Evolutionary conservation across 768 basidiomycete species (phyloP), one percentile per base, ranked within the genome.

Genomic region (Russula vinacea): DNA sequence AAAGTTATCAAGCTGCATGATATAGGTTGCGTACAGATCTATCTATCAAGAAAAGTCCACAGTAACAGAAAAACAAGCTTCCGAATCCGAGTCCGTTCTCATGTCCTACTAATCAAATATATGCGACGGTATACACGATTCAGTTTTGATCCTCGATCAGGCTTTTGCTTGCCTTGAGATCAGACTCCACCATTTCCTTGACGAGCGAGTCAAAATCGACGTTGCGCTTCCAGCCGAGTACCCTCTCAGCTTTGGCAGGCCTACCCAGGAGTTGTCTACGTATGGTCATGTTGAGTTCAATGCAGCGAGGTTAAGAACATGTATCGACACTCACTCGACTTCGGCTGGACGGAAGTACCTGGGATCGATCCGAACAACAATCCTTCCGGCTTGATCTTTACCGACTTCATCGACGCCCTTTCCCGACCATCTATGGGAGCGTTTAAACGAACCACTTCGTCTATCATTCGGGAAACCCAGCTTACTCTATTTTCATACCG

Each of bases 271-370:
- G 82, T 60, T 95, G 83, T 5, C 92, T 94, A 52, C 9, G 17
- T 47, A 56, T 9, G 17, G 32, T 56, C 32, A 22, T 32, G 35
- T 60, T 55, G 29, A 60, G 40, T 32, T 24, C 22, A 26, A 22
- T 35, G 16, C 69, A 32, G 32, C 32, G 16, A 60, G 39, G 32
- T 24, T 29, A 22, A 50, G 37, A 42, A 45, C 10, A 22, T 32
- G 33, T 60, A 45, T 44, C 50, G 26, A 67, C 17, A 87, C 90
- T 66, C 71, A 92, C 87, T 96, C 93, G 76, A 96, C 93, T 85
- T 95, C 92, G 22, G 92, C 90, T 10, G 92, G 92, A 75, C 94
- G 89, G 89, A 94, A 97, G 80, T 97, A 96, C 69, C 81, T 80
- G 29, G 89, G 74, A 76, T 98, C 96, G 44, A 98, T 84, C 71